Base-by-base conservation (phyloP, 176 grass and related monocot genomes). In the Miscanthus lutarioriparius region DNA sequence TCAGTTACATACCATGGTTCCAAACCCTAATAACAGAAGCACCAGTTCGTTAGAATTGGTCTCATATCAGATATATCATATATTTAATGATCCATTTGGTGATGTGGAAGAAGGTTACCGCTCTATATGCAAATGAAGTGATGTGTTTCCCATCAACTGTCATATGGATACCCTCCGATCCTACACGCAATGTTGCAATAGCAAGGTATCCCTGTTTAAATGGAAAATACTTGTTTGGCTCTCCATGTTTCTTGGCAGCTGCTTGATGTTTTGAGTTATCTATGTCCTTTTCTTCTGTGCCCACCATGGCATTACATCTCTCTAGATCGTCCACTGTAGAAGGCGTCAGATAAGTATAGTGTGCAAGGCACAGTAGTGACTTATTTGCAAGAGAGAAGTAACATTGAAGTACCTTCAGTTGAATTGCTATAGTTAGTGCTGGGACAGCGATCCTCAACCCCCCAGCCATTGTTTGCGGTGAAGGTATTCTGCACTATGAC, bases 401-500 rank as follows among this genome's bases (percentile, higher is more conserved):
- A 68, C 2, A 86, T 82, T 8, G 30, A 69, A 89, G 39, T 91
- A 98, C 96, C 96, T 95, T 90, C 59, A 64, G 88, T 92, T 83
- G 49, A 13, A 76, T 81, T 86, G 51, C 72, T 82, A 72, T 74
- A 81, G 25, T 87, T 83, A 35, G 37, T 66, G 47, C 77, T 77
- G 72, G 96, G 96, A 23, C 96, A 98, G 37, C 91, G 89, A 67
- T 93, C 91, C 87, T 98, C 96, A 2, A 20, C 48, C 41, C 87
- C 93, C 96, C 96, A 98, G 41, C 86, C 91, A 43, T 83, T 74
- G 51, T 64, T 89, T 74, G 28, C 37, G 25, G 87, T 89, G 87
- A 94, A 98, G 38, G 96, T 84, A 32, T 93, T 95, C 70, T 98
- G 96, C 72, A 93, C 96, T 88, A 98, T 93, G 25, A 93, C 87